Base-by-base conservation (phyloP, 108 stramenopile genomes). In the Discostella stelligeroides region DNA sequence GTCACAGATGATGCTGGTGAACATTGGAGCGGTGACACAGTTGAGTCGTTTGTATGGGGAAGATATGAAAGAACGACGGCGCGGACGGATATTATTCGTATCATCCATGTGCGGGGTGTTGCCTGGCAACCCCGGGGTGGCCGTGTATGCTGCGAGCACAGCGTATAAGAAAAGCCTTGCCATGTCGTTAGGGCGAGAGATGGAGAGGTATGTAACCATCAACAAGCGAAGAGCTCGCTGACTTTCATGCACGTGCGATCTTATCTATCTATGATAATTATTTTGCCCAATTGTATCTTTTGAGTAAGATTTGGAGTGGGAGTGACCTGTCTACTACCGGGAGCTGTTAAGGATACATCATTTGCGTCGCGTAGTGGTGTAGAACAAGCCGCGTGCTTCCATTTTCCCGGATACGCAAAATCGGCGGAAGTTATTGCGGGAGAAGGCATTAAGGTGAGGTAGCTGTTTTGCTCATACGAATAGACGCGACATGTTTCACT, bases 321-420 rank as follows among this genome's bases (percentile, higher is more conserved):
- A 12, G 89, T 95, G n/a, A 95, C 93, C n/a, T 92, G 90, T 71
- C 42, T 95, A 30, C 73, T 92, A 43, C 93, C 93, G 3, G 93
- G 93, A 46, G 83, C 93, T n/a, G 91, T 95, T 4, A 63, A 47
- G 38, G 85, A 85, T 37, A 95, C 91, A 20, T 67, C 81, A 2
- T 95, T 95, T 68, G 79, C 84, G 18, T 43, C 64, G 13, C 63
- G 62, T 10, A 87, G 85, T 63, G 83, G 75, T 15, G 78, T 80
- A 6, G 76, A 83, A 43, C 56, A 76, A 41, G 90, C 93, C 0
- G 68, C 87, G 1, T 90, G 89, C 66, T 95, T 89, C 80, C 87
- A 87, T 17, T 25, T 89, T 14, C 88, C 88, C 4, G 90, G 85
- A 38, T 95, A 95, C 73, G 62, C 88, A 0, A 76, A 78, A 57